A percentile compares a stretch with the other conserved stretches of the same genome.
Conservation (phyloP, 1,284 basidiomycete genomes). For the Pisolithus thermaeus region DNA sequence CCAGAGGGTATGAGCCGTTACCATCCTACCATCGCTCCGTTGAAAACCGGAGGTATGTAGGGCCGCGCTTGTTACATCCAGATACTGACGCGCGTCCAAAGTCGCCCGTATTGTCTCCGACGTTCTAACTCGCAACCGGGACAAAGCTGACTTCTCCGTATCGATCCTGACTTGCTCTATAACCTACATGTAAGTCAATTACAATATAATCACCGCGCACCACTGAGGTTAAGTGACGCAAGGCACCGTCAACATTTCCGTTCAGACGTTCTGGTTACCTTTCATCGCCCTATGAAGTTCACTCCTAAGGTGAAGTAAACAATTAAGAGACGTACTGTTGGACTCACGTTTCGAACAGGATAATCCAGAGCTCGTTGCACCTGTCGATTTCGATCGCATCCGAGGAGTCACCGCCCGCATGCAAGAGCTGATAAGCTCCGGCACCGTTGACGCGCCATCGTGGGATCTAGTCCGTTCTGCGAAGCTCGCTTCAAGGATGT, state of each 20-base stretch:
- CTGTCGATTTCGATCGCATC: slow-evolving; percentile 56
- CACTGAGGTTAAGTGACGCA: slow-evolving; percentile 3
- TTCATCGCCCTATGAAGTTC: slow-evolving; percentile 68
- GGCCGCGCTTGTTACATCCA: neutral
- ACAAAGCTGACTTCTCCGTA: slow-evolving; percentile 65
- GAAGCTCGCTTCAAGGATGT: slow-evolving; percentile 72
- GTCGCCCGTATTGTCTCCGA: slow-evolving; percentile 79
- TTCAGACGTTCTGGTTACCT: slow-evolving; percentile 80
- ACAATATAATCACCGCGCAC: neutral
- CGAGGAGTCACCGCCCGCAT: slow-evolving; percentile 58
- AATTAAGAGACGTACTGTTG: neutral
- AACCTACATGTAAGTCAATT: slow-evolving; percentile 63
- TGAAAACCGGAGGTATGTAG: slow-evolving; percentile 73
- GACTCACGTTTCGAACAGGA: slow-evolving; percentile 34
- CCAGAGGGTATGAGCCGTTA: slow-evolving; percentile 82
- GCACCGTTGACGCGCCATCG: slow-evolving; percentile 75
- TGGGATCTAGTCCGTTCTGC: slow-evolving; percentile 73
- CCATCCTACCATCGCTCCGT: slow-evolving; percentile 74
- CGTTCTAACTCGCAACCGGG: slow-evolving; percentile 63
- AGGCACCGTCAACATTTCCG: slow-evolving; percentile 72
- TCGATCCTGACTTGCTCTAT: slow-evolving; percentile 73
- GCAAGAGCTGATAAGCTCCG: slow-evolving; percentile 63
- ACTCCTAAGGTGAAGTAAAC: slow-evolving; percentile 51
- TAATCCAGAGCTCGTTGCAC: slow-evolving; percentile 65
- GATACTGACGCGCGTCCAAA: slow-evolving; percentile 23